Evolutionary conservation across 2,329 filamentous ascomycete genomes (phyloP).

Genomic region (Neofusicoccum laricinum): DNA sequence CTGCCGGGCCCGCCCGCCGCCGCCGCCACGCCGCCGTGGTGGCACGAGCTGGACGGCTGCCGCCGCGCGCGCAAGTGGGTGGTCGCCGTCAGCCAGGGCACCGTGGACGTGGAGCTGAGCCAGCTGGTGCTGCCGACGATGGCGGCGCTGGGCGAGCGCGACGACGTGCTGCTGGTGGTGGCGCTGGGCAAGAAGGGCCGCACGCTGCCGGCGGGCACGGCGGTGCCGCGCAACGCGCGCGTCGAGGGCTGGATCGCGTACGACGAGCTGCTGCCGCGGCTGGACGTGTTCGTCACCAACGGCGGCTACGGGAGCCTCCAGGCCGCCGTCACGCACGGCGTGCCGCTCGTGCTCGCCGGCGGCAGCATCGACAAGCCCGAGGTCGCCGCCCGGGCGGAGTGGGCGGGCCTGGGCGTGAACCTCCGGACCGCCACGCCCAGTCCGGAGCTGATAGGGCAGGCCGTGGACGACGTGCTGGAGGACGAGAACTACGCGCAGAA

Average conservation of each 20-base stretch:
- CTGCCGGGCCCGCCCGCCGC: too few relatives aligned
- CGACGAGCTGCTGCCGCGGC: slow-evolving; percentile 44
- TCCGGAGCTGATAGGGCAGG: slow-evolving; percentile 20
- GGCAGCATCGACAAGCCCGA: slow-evolving; percentile 40
- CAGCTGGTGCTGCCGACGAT: slow-evolving; percentile 49
- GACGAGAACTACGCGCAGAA: slow-evolving; percentile 21
- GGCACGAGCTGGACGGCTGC: slow-evolving; percentile 41
- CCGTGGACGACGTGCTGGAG: slow-evolving; percentile 21
- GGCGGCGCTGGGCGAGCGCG: slow-evolving; percentile 38
- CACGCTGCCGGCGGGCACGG: slow-evolving; percentile 20
- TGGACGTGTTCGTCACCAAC: slow-evolving; percentile 46
- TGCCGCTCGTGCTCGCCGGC: slow-evolving; percentile 49
- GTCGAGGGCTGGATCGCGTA: slow-evolving; percentile 51
- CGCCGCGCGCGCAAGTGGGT: slow-evolving; percentile 40
- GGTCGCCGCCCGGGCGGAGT: slow-evolving; percentile 41
- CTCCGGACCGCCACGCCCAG: slow-evolving; percentile 35
- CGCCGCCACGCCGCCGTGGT: slow-evolving; percentile 44
- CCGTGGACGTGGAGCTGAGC: slow-evolving; percentile 37
- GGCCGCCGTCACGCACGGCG: slow-evolving; percentile 45
- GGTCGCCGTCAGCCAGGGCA: slow-evolving; percentile 50
- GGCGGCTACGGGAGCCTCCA: slow-evolving; percentile 50
- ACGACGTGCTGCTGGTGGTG: slow-evolving; percentile 42
- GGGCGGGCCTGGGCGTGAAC: slow-evolving; percentile 47
- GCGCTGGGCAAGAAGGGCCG: slow-evolving; percentile 32
- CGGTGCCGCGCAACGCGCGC: slow-evolving; percentile 42